Evolutionary conservation across 805 yeast species (phyloP), one percentile per base, ranked within the genome.

Genomic region (Brettanomyces sp.): DNA sequence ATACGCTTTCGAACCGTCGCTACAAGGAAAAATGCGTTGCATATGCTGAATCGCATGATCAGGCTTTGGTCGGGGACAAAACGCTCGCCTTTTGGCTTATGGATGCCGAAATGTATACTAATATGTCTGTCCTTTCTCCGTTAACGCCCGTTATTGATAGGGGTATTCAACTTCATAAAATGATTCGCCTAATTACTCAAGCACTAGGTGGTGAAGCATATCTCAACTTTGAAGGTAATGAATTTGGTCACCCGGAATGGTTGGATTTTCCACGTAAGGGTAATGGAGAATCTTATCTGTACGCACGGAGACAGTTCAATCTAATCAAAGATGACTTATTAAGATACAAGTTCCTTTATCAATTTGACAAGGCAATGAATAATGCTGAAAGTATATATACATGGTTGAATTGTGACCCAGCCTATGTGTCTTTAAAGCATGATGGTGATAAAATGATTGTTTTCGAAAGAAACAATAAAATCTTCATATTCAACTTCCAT

Each of bases 221-320:
- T 60, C 75, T 91, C 60, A 91, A 90, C 62, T 91, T 91, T 62
- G 97, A 91, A 70, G 98, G 99, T 47, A 91, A 91, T 59, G 99
- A 91, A 66, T 91, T 93, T 68, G 99, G 99, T 14, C 99, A 91
- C 58, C 99, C 98, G 3, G 99, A 91, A 63, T 91, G 99, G 99
- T 76, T 93, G 44, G 99, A 91, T 65, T 93, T 91, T 73, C 98
- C 99, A 12, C 80, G 96, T 57, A 82, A 53, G 28, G 96, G 96
- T 34, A 93, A 91, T 65, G 74, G 74, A 25, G 89, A 88, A 62
- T 82, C 93, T 18, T 91, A 85, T 66, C 93, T 86, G 66, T 91
- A 93, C 59, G 96, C 97, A 2, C 78, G 98, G 60, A 79, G 99
- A 57, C 99, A 91, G 65, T 93, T 90, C 74, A 88, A 88, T 58